Base-by-base conservation (phyloP, 306 rosid species). In the Lablab purpureus region DNA sequence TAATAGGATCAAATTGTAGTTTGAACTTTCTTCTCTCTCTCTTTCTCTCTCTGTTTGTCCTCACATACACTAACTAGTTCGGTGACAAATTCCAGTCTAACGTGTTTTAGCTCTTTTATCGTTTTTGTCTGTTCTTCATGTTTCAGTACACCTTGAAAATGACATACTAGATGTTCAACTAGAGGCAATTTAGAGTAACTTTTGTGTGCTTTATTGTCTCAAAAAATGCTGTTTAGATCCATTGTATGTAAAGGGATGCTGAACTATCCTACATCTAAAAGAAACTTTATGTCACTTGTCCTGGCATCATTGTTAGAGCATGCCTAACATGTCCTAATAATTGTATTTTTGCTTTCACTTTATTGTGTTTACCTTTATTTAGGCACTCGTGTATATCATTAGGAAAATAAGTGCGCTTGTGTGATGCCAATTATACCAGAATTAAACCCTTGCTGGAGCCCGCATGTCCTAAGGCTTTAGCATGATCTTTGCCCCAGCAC, bases 241-340 rank as follows among this genome's bases (percentile, higher is more conserved):
- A 80, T 56, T 88, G 89, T 80, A 84, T 86, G 51, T 67, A 78
- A 56, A 22, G 15, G 80, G 69, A 74, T 84, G 80, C 78, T 72
- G 30, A 78, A 59, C 56, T 88, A 47, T 40, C 62, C 63, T 50
- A 76, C 82, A 62, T 75, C 76, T 37, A 65, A 87, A 81, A 77
- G 87, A 76, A 60, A 75, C 89, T 90, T 93, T 93, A 85, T 87
- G 87, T 80, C 90, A 85, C 87, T 86, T 82, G 82, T 74, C 88
- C 72, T 74, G 49, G 68, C 90, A 86, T 81, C 75, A 74, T 91
- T 88, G 87, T 87, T 85, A 83, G 80, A 83, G 92, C 91, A 89
- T 90, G 97, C 89, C 60, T 84, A 78, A 41, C 52, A 40, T 85
- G 87, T 85, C 52, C 80, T 84, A 83, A 89, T 87, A 55, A 85